phyloP scores from a whole-genome alignment of 2,329 filamentous ascomycete genomes.

The Fusarium burgessii region DNA sequence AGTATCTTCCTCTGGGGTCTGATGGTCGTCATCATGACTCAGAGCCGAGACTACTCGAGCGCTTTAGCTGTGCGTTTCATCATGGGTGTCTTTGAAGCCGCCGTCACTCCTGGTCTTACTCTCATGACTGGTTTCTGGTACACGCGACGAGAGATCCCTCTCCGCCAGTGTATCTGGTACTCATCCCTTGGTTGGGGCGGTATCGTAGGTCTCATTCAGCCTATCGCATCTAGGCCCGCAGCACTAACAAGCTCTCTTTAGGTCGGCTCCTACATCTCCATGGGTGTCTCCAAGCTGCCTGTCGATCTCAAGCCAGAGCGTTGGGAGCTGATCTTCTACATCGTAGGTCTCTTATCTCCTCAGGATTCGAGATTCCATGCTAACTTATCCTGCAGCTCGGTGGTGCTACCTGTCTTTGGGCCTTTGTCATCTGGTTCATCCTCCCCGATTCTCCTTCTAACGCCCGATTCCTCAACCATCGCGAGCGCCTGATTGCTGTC shows the following conservation, averaged over 20 bases:
- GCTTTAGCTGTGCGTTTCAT: conserved; percentile 13
- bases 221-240: fast-evolving
- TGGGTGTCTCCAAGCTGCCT: conserved; percentile 13
- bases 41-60: conserved; percentile 11
- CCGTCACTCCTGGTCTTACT: background rate
- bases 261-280: conserved; percentile 6
- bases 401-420: conserved; percentile 8
- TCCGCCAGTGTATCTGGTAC: conserved; percentile 15
- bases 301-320: conserved; percentile 5
- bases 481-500: conserved; percentile 6
- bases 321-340: conserved; percentile 8
- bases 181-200: conserved; percentile 9
- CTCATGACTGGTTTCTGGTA: conserved; percentile 17
- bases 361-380: no score
- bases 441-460: conserved; percentile 12
- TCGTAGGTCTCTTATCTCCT: no score
- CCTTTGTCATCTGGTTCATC: conserved; percentile 11
- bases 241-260: background rate
- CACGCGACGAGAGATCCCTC: conserved; percentile 9
- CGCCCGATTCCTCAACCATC: conserved; percentile 7
- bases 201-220: background rate
- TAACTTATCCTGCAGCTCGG: background rate
- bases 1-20: conserved; percentile 9
- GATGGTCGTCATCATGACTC: conserved; percentile 11
- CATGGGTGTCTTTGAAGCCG: conserved; percentile 11